phyloP scores from a whole-genome alignment of 2,329 filamentous ascomycete species.

The Cadophora sp. region DNA sequence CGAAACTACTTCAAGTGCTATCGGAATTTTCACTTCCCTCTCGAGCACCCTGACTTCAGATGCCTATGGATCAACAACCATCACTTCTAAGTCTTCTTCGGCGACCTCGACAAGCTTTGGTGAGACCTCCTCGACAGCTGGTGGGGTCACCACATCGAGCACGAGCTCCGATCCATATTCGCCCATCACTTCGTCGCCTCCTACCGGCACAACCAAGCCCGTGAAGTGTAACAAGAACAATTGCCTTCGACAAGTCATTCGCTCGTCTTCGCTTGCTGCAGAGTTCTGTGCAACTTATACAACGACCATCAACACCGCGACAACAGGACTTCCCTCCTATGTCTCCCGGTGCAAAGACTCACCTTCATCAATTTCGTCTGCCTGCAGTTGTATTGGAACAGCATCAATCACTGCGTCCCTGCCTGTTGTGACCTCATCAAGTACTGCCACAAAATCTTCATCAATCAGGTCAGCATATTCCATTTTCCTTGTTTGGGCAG shows the following conservation, averaged over 20 bases:
- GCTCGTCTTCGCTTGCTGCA: slow-evolving; percentile 28
- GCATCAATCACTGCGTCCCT: not conserved
- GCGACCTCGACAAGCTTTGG: slow-evolving; percentile 5
- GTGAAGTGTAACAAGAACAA: slow-evolving; percentile 38
- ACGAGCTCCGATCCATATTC: slow-evolving; percentile 7
- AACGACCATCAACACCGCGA: slow-evolving; percentile 29
- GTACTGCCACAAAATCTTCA: not conserved
- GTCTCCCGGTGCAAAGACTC: slow-evolving; percentile 35
- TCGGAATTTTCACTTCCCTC: slow-evolving; percentile 22
- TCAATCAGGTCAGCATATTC: not conserved
- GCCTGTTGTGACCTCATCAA: slow-evolving; percentile 3
- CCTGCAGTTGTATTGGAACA: slow-evolving; percentile 37
- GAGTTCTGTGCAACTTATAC: slow-evolving; percentile 41
- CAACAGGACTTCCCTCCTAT: slow-evolving; percentile 35
- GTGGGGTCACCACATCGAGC: not conserved
- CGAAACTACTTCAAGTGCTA: slow-evolving; percentile 18
- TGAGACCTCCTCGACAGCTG: slow-evolving; percentile 10
- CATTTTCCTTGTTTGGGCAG: not conserved
- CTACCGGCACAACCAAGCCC: slow-evolving; percentile 18
- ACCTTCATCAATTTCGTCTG: slow-evolving; percentile 37
- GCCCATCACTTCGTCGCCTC: slow-evolving; percentile 19
- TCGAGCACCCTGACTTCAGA: not conserved
- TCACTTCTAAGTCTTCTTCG: not conserved
- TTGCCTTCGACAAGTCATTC: slow-evolving; percentile 38
- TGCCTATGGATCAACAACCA: slow-evolving; percentile 9